A percentile compares a stretch with the other conserved stretches of the same genome.
These are phyloP conservation scores for Blumeria hordei DNA, from an alignment of 2,329 filamentous ascomycete genomes.

Conservation along the genomic window DNA sequence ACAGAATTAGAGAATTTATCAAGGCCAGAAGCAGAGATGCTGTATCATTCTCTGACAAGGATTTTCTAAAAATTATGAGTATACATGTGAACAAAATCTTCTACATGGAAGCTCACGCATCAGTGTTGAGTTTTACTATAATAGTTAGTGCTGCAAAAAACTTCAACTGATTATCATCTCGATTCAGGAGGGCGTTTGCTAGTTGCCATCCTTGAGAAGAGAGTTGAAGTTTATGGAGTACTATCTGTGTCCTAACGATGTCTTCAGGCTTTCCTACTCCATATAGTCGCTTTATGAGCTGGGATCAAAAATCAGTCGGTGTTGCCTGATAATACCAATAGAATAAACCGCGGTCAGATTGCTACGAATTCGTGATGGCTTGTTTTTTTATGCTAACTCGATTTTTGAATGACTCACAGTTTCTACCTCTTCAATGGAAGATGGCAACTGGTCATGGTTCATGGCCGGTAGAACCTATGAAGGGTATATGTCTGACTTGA, in stretches of 20 bases:
- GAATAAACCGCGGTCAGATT: too few relatives aligned
- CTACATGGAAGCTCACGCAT: conserved; percentile 30
- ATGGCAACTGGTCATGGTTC: conserved; percentile 8
- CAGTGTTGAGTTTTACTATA: conserved; percentile 84
- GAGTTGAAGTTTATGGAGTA: conserved; percentile 55
- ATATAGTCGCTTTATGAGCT: conserved; percentile 27
- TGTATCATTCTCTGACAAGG: conserved; percentile 25
- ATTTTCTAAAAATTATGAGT: conserved; percentile 16
- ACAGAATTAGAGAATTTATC: conserved; percentile 34
- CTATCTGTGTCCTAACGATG: conserved; percentile 37
- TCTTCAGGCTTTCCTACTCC: conserved; percentile 19
- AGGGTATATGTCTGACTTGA: conserved; percentile 1
- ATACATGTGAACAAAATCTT: neutral
- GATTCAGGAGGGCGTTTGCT: conserved; percentile 48
- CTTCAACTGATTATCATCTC: conserved; percentile 48
- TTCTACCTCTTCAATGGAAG: conserved; percentile 14
- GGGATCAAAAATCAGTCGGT: neutral
- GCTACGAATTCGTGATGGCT: neutral
- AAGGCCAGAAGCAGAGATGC: conserved; percentile 34
- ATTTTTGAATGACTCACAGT: conserved; percentile 7
- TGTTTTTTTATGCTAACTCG: neutral
- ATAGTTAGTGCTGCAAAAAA: conserved; percentile 89
- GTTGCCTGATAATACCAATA: too few relatives aligned
- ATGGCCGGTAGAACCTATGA: conserved; percentile 5
- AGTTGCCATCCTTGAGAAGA: conserved; percentile 68